Base-by-base conservation (phyloP, 768 basidiomycete genomes). In the Suillus luteus region DNA sequence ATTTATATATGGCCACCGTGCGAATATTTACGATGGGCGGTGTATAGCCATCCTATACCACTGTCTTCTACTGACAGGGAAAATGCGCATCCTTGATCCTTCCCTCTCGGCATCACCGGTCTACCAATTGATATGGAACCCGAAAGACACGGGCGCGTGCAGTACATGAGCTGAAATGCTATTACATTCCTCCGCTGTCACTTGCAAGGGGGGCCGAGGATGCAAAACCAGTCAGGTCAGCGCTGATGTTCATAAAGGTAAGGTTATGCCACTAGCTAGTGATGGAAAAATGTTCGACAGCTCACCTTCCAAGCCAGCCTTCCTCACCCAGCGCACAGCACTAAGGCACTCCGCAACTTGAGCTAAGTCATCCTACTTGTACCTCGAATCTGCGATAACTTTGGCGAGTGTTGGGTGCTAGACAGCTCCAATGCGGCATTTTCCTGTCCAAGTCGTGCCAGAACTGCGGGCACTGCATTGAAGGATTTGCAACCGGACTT, bases 401-500 rank as follows among this genome's bases (percentile, higher is more conserved):
- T 35, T 35, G 31, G 31, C n/a, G n/a, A n/a, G n/a, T n/a, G n/a
- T n/a, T n/a, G 33, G 33, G 33, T 35, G 33, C 33, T 35, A 7
- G 33, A 35, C 5, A 35, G 33, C 33, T 35, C 33, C 5, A 7
- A 35, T 8, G 33, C 33, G 33, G 33, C 33, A 35, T 35, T 5
- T 48, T 22, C 22, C 46, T 49, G 22, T 49, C 48, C 48, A 22
- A 49, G 12, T 31, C 31, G 31, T 31, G 12, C 46, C 27, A 48
- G 38, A 46, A 43, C 41, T 17, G 17, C 19, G 12, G 41, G 11
- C 1, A 43, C 31, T 48, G 43, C 22, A n/a, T 2, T 14, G 40
- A 5, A 41, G 40, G 52, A 84, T 80, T 71, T 98, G 95, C 2
- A 98, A 77, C 27, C 93, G 86, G 66, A 98, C 82, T 72, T 96